These are phyloP conservation scores for Synchytrium microbalum DNA, from an alignment of 371 early-diverging fungal species.

Conservation along the genomic window DNA sequence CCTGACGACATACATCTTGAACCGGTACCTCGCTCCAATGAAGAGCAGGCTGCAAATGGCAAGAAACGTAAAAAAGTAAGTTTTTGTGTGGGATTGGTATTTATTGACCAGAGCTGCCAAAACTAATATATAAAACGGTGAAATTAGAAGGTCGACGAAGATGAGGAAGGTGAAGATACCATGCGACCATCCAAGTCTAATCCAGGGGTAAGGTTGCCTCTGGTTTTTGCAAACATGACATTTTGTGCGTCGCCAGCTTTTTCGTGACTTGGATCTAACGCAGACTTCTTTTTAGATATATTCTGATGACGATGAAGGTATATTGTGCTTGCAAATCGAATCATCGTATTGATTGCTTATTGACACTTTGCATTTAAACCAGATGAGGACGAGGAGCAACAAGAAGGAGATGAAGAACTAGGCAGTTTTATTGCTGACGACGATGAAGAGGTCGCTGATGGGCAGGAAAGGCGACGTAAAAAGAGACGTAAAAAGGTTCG, in stretches of 20 bases:
- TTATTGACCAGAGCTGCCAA: no score
- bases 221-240: not conserved
- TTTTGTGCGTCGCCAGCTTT: not conserved
- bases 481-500: not conserved
- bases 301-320: conserved; percentile 2
- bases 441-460: conserved; percentile 36
- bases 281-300: not conserved
- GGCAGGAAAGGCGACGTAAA: conserved; percentile 7
- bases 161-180: conserved; percentile 1
- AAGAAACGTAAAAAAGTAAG: no score
- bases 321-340: not conserved
- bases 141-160: conserved; percentile 28
- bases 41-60: no score
- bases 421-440: conserved; percentile 38
- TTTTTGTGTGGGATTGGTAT: no score
- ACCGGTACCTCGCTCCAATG: no score
- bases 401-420: not conserved
- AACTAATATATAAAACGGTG: no score
- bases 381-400: not conserved
- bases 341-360: not conserved
- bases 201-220: not conserved
- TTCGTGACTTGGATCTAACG: not conserved
- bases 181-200: not conserved
- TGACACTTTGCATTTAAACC: not conserved
- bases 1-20: no score